Percentiles rank a stretch among this genome's conserved stretches.
phyloP scores from a whole-genome alignment of 202 grass and related monocot genomes.

The Musa balbisiana region DNA sequence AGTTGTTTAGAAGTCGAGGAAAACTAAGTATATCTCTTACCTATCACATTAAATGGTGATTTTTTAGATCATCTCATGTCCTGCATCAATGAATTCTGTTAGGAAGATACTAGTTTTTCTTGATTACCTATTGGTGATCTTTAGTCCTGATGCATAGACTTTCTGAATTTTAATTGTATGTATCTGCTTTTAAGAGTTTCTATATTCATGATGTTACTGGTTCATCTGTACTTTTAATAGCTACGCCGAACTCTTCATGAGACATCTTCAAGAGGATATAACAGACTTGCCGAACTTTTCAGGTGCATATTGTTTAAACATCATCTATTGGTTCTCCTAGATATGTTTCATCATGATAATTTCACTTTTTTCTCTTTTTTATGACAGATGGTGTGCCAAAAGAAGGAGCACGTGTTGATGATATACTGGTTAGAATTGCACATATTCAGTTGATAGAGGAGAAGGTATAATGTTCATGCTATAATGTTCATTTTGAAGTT shows the following conservation, averaged over 20 bases:
- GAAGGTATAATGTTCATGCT: slow-evolving; percentile 55
- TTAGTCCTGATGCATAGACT: no score
- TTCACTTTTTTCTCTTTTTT: slow-evolving; percentile 25
- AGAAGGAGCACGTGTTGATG: slow-evolving; percentile 71
- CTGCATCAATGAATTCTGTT: no score
- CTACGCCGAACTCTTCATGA: slow-evolving; percentile 83
- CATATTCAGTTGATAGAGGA: slow-evolving; percentile 81
- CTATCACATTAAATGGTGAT: no score
- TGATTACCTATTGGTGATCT: no score
- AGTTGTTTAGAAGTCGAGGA: no score
- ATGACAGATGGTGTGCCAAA: slow-evolving; percentile 90
- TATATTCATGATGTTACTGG: background rate
- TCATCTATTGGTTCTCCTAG: background rate
- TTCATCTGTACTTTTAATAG: slow-evolving; percentile 39
- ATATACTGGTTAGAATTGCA: slow-evolving; percentile 70
- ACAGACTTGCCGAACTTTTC: slow-evolving; percentile 55
- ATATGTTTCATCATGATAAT: slow-evolving; percentile 19
- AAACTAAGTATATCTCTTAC: no score
- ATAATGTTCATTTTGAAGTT: background rate
- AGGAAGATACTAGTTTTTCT: no score
- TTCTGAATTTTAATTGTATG: no score
- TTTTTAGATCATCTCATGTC: no score
- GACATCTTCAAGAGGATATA: slow-evolving; percentile 67
- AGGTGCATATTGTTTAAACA: slow-evolving; percentile 46
- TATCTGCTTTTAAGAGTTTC: background rate